Evolutionary conservation across 129 eudicot genomes (phyloP), one percentile per base, ranked within the genome.

Genomic region (Silybum marianum): DNA sequence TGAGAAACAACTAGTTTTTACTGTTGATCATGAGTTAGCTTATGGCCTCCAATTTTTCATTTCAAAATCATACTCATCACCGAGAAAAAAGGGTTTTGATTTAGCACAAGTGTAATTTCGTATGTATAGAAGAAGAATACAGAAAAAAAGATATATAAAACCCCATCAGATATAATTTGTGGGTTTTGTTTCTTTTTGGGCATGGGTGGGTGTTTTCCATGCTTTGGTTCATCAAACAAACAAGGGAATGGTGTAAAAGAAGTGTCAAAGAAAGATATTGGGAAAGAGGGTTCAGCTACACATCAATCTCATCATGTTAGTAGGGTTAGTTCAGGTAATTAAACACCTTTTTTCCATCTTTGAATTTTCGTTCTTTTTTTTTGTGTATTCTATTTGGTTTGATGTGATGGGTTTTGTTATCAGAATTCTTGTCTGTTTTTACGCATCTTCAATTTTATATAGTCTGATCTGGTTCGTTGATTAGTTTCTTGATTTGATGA

Each of bases 121-220:
- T 69, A 75, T 80, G 84, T 75, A 80, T 16, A 80, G 69, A 63
- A 22, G 10, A 48, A 80, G 69, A 63, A 22, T 16, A 46, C 28
- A 2, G 23, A 63, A 74, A 58, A 44, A 70, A n/a, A n/a, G 77
- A 46, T 60, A 2, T 75, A 42, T 63, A 23, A 66, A 36, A 79
- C 71, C 68, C 68, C 74, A 70, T 79, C 72, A 21, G 54, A 74
- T 80, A 76, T 82, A 79, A 78, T 71, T 30, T 54, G 79, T 82
- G 89, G 87, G 80, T 75, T 75, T 75, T 71, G 58, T 72, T 78
- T 28, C 75, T 54, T 83, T 89, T 79, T 82, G 72, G 88, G 85
- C 87, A 93, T 90, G 98, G 98, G 95, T 77, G 92, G 97, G 85
- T 93, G 98, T 91, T 85, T 93, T 75, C 91, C 93, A 39, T 93